Conservation (phyloP, 2,329 filamentous ascomycete genomes). For the Alternaria panax region DNA sequence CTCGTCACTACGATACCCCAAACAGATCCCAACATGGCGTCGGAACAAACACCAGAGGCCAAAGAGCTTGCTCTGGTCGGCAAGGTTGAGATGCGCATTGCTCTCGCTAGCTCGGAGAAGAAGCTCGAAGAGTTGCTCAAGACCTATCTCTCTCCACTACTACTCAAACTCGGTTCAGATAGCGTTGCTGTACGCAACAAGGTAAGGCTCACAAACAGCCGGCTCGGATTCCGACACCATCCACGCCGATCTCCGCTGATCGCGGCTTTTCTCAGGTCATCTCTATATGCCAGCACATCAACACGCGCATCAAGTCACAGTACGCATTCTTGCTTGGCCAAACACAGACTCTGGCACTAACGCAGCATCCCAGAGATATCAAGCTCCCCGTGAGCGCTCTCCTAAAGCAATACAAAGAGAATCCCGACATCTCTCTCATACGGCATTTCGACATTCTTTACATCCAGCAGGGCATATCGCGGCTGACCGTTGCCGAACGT, state of each 20-base stretch:
- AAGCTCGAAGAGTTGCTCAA: slow-evolving; percentile 81
- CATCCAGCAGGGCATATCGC: slow-evolving; percentile 80
- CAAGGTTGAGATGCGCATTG: slow-evolving; percentile 85
- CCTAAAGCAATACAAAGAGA: slow-evolving; percentile 87
- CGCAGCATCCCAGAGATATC: slow-evolving; percentile 57
- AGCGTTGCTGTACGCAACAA: slow-evolving; percentile 82
- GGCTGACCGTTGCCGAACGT: slow-evolving; percentile 68
- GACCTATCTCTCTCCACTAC: slow-evolving; percentile 78
- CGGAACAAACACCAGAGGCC: slow-evolving; percentile 59
- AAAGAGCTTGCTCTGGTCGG: slow-evolving; percentile 83
- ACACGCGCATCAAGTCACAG: slow-evolving; percentile 66
- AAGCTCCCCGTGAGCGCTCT: slow-evolving; percentile 84
- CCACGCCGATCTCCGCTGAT: slow-evolving; percentile 40
- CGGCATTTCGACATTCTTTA: slow-evolving; percentile 89
- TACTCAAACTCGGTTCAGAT: slow-evolving; percentile 86
- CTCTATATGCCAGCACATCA: slow-evolving; percentile 74
- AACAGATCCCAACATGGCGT: slow-evolving; percentile 38
- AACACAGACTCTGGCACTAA: slow-evolving; percentile 17
- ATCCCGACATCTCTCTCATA: slow-evolving; percentile 71
- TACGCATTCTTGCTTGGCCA: slow-evolving; percentile 41
- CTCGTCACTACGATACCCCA: slow-evolving; percentile 1
- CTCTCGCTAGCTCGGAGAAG: slow-evolving; percentile 80
- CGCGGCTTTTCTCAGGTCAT: slow-evolving; percentile 60
- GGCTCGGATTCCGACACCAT: not conserved
- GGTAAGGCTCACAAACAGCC: slow-evolving; percentile 49